Conservation (phyloP, 1,284 basidiomycete genomes). For the Tilletia caries region DNA sequence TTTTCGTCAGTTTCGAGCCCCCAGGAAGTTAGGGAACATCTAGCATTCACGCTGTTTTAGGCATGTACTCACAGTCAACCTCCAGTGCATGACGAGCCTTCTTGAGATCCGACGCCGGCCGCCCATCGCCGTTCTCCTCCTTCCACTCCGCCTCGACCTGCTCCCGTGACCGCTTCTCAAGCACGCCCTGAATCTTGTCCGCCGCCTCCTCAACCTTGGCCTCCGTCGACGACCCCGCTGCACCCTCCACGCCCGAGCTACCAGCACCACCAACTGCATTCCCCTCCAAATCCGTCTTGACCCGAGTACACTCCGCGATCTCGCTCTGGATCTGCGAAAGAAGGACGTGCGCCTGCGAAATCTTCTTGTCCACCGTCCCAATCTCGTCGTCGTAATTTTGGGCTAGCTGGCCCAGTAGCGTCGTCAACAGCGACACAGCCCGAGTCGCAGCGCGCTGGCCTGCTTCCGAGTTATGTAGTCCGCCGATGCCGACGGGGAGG, state of each 20-base stretch:
- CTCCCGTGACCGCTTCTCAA: slow-evolving; percentile 70
- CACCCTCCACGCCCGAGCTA: slow-evolving; percentile 28
- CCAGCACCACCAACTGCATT: neutral
- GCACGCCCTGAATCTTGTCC: slow-evolving; percentile 63
- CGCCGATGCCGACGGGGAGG: neutral
- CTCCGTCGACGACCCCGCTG: slow-evolving; percentile 65
- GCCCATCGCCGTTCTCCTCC: slow-evolving; percentile 20
- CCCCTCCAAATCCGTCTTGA: slow-evolving; percentile 64
- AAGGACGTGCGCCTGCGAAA: slow-evolving; percentile 82
- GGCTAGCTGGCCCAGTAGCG: slow-evolving; percentile 83
- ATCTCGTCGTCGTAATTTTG: slow-evolving; percentile 91
- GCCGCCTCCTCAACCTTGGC: slow-evolving; percentile 64
- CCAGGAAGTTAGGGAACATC: neutral
- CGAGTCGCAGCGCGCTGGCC: slow-evolving; percentile 81
- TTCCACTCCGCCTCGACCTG: slow-evolving; percentile 38
- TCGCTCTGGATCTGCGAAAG: slow-evolving; percentile 85
- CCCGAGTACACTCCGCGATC: slow-evolving; percentile 79
- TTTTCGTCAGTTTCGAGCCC: neutral
- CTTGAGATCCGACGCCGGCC: slow-evolving; percentile 3
- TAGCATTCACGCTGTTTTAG: neutral
- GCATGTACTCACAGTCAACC: neutral
- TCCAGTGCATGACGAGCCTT: neutral
- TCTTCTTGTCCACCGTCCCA: slow-evolving; percentile 84
- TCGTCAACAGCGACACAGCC: slow-evolving; percentile 71
- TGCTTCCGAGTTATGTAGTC: slow-evolving; percentile 77